Evolutionary conservation across 352 stramenopile genomes (phyloP), one percentile per base, ranked within the genome.

Genomic region (Phytophthora agathidicida): DNA sequence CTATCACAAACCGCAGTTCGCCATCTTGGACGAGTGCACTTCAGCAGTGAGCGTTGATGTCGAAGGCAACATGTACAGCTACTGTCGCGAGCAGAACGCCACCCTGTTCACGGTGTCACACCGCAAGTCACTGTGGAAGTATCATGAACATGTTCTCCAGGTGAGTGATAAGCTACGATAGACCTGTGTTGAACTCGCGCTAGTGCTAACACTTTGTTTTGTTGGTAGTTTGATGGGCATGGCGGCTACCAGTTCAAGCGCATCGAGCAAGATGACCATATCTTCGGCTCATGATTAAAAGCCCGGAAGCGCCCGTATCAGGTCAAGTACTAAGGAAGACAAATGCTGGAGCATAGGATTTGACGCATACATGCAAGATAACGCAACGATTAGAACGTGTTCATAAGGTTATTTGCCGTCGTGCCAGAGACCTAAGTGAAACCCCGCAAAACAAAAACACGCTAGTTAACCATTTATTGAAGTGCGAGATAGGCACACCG

Each of bases 21-120:
- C 89, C 35, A 96, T 97, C 39, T 61, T 97, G 28, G 89, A 97
- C 60, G 91, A 96, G 50, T 93, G 86, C 50, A 96, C 84, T 16
- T 93, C 81, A 20, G 85, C 83, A 16, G 86, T 96, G 10, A 91
- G 76, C 45, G 80, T 93, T 13, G 90, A 96, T 55, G 84, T 96
- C 3, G 89, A 97, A 71, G 86, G 85, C 33, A 72, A 60, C 5
- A 94, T 97, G 77, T 97, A 97, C 79, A 80, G 67, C 41, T 71
- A 87, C 50, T 94, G 86, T 58, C 78, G 83, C 28, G 72, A 88
- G 49, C 85, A 94, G 47, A 89, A 90, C 71, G 97, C 97, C 64
- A 97, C 89, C 55, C 73, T 96, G 20, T 96, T 97, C 61, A 97
- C 89, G 2, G 89, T 97, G 28, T 96, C 87, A 49, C 89, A 97